phyloP scores from a whole-genome alignment of 1,139 yeast species.

The Citeromyces siamensis region DNA sequence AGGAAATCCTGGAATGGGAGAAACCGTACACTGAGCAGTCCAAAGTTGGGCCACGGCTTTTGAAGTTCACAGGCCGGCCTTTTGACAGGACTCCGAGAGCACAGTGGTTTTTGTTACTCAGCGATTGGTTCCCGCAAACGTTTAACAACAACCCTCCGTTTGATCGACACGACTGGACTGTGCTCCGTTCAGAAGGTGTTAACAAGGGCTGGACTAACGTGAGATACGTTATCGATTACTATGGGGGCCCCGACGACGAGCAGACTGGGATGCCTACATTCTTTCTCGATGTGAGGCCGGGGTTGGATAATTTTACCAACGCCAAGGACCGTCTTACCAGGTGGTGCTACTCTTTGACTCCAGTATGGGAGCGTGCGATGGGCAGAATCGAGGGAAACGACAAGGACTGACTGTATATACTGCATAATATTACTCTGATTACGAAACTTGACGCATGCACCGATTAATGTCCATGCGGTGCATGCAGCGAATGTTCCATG shows the following conservation, averaged over 20 bases:
- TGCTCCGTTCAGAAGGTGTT: conserved; percentile 36
- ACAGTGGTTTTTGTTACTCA: conserved; percentile 47
- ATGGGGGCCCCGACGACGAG: conserved; percentile 80
- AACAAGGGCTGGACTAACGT: conserved; percentile 37
- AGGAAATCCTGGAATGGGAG: conserved; percentile 90
- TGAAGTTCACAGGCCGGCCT: conserved; percentile 88
- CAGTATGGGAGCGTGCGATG: conserved; percentile 21
- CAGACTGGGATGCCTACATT: conserved; percentile 84
- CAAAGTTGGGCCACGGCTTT: conserved; percentile 57
- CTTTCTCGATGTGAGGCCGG: conserved; percentile 90
- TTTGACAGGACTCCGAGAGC: conserved; percentile 87
- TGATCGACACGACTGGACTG: conserved; percentile 99
- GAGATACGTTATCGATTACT: conserved; percentile 91
- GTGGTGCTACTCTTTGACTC: conserved; percentile 17
- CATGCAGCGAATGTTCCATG: no score
- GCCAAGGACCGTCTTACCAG: conserved; percentile 44
- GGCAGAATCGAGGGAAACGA: conserved; percentile 12
- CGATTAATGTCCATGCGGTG: no score
- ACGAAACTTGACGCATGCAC: no score
- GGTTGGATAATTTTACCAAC: conserved; percentile 55
- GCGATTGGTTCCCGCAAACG: conserved; percentile 58
- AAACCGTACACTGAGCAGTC: conserved; percentile 35
- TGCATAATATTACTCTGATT: neutral
- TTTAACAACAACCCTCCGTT: conserved; percentile 82
- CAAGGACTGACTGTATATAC: neutral